Base-by-base conservation (phyloP, 83 land plant species). In the Isoetes engelmannii region DNA sequence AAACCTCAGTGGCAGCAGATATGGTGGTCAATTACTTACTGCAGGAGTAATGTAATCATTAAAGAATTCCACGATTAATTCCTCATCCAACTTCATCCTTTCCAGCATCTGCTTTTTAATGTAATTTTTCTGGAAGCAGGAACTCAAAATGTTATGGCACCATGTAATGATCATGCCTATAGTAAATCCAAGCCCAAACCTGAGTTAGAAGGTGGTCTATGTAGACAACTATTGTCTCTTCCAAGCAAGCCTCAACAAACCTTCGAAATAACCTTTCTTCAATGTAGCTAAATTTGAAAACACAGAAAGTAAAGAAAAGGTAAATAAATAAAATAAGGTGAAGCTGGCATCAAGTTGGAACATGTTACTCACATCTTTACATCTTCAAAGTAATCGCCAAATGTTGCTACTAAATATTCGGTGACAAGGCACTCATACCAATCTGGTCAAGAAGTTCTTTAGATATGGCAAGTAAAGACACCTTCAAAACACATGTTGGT, bases 181-280 rank as follows among this genome's bases (percentile, higher is more conserved):
- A 19, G 4, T 49, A 73, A 45, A 3, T 56, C 12, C 47, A 56
- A 60, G 20, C 48, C 43, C 69, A 41, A 69, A 91, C 99, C 93
- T 91, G 99, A 21, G 84, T 82, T 19, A 95, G 85, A 48, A 95
- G 91, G 76, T 85, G 99, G 65, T 95, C 97, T 19, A 91, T 89
- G 48, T 95, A 95, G 18, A 88, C 71, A 42, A 95, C 84, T 56
- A 91, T 79, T 21, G 91, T 85, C 79, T 89, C 93, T 77, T 95
- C 99, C 47, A 95, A 75, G 80, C 97, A 95, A 61, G 96, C 86
- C 83, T 95, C 97, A 50, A 89, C 97, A 82, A 88, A 95, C 69
- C 90, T 83, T 69, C 84, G 82, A 69, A 86, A 95, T 21, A 93
- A 91, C 72, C 97, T 80, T 57, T 95, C 99, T 70, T 95, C 99